phyloP scores from a whole-genome alignment of 768 basidiomycete genomes.

The Leccinellum rugosiceps region DNA sequence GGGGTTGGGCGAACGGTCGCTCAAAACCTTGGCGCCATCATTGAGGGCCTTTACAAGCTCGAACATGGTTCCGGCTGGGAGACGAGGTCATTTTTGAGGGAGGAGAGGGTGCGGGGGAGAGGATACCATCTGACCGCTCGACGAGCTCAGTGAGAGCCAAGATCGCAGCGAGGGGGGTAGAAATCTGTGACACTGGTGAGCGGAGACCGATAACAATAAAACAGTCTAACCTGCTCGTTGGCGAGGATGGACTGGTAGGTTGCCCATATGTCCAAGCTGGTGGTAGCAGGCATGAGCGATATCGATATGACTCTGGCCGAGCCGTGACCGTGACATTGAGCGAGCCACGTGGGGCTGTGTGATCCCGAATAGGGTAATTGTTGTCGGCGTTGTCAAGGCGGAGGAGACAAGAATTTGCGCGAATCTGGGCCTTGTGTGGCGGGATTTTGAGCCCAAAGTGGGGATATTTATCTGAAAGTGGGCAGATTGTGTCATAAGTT shows the following conservation, averaged over 20 bases:
- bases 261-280: conserved; percentile 43
- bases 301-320: not conserved
- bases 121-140: conserved; percentile 70
- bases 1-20: conserved; percentile 63
- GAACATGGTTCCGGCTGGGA: conserved; percentile 83
- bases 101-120: conserved; percentile 17
- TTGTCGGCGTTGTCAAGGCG: conserved; percentile 27
- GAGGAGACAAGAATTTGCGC: conserved; percentile 20
- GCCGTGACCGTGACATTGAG: not conserved
- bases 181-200: conserved; percentile 46
- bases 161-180: conserved; percentile 85
- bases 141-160: conserved; percentile 80
- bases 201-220: not conserved
- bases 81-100: conserved; percentile 4
- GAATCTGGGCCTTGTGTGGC: conserved; percentile 7
- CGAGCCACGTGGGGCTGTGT: conserved; percentile 17
- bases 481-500: conserved; percentile 20
- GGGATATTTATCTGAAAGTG: conserved; percentile 19
- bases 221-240: conserved; percentile 58
- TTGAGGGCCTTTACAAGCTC: conserved; percentile 86
- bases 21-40: conserved; percentile 65
- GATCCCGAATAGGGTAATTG: conserved; percentile 11
- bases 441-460: conserved; percentile 11
- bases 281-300: conserved; percentile 6
- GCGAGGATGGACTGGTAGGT: conserved; percentile 60